These are phyloP conservation scores for Acidomyces sp. DNA, from an alignment of 495 filamentous ascomycete genomes.

Conservation along the genomic window DNA sequence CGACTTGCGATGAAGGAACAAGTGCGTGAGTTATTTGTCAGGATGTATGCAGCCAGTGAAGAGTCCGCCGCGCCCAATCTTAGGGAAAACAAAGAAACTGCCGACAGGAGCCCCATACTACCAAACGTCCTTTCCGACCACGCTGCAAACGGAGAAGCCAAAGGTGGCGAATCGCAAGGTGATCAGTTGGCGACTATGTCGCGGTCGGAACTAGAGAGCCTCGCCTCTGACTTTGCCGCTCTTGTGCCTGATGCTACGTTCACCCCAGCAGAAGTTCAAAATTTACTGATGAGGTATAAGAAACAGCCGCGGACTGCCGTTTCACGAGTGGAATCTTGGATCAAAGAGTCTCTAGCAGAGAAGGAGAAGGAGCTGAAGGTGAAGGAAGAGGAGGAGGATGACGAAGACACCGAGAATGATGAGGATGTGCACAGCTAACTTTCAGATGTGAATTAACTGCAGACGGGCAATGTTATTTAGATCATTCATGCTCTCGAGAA, in stretches of 20 bases:
- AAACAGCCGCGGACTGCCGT: slow-evolving; percentile 26
- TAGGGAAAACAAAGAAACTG: neutral
- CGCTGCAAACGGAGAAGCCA: neutral
- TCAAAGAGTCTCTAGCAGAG: slow-evolving; percentile 19
- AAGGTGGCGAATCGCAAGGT: neutral
- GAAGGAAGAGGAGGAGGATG: too few species aligned
- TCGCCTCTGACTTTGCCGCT: slow-evolving; percentile 46
- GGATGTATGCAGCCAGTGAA: slow-evolving; percentile 46
- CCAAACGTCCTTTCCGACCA: neutral
- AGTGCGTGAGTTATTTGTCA: slow-evolving; percentile 52
- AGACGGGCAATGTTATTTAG: too few species aligned
- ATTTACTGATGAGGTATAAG: slow-evolving; percentile 37
- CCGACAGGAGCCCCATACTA: neutral
- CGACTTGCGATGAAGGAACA: slow-evolving; percentile 49
- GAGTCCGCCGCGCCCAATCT: neutral
- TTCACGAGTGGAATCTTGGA: slow-evolving; percentile 24
- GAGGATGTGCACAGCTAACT: too few species aligned
- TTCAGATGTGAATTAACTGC: too few species aligned
- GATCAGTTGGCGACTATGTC: neutral
- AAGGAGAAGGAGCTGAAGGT: slow-evolving; percentile 18
- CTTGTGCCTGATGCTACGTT: slow-evolving; percentile 51
- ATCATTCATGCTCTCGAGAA: too few species aligned
- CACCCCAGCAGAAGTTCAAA: slow-evolving; percentile 67
- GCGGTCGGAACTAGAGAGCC: slow-evolving; percentile 25
- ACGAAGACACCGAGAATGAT: too few species aligned